Evolutionary conservation across 208 protist species (phyloP), one percentile per base, ranked within the genome.

Genomic region (Trypanosoma boissoni): DNA sequence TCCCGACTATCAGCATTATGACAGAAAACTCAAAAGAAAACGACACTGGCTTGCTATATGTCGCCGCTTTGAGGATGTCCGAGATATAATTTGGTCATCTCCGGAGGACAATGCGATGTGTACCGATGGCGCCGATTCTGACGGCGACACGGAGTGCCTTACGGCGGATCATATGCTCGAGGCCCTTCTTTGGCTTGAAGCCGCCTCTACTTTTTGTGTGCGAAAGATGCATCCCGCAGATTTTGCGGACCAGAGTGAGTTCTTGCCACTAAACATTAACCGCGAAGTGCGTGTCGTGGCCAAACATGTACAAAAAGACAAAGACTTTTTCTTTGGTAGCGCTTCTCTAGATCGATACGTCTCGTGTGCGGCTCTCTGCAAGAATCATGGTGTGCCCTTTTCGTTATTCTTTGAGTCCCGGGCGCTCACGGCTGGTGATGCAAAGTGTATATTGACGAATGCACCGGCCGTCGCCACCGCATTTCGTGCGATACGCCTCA

Each of bases 1-100:
- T 0, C 88, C 88, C 0, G 88, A 92, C 49, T 95, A 95, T 67
- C 80, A 90, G 51, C 72, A 83, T 43, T 95, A 84, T 58, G 88
- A 95, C 53, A 69, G 88, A 54, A 86, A 87, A 65, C 34, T 73
- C 41, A 80, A 73, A 23, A 76, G 88, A 3, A 78, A 75, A 8
- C 76, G 84, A 1, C 68, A 91, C 68, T 95, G 88, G 85, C 58
- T 95, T 21, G 65, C 88, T 39, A 75, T 95, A 20, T 74, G 78
- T 7, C 88, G 83, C 70, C 74, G 80, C 28, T 88, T 80, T 56
- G 80, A 85, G 45, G 82, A 91, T 43, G 68, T 92, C 20, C 64
- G 64, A 36, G 65, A 83, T 46, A 57, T 95, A n/a, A 60, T 95
- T 55, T 95, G 84, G 88, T 84, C 88, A 5, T 56, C 58, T 12